phyloP scores from a whole-genome alignment of 495 filamentous ascomycete genomes.

The Aspergillus taichungensis region DNA sequence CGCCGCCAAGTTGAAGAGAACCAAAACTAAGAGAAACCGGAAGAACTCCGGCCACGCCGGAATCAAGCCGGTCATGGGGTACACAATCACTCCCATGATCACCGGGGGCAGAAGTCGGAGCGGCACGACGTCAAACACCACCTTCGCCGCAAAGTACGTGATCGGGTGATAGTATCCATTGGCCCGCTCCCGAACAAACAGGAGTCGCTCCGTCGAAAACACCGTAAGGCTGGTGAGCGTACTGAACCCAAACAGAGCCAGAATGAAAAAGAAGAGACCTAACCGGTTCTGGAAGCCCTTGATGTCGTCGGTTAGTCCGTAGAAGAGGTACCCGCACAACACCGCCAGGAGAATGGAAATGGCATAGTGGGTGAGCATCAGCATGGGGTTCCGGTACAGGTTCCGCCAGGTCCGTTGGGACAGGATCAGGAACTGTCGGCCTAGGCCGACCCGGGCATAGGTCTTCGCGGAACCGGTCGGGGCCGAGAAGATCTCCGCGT shows the following conservation, averaged over 20 bases:
- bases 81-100: constrained; percentile 93
- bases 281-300: constrained; percentile 96
- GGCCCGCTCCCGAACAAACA: constrained; percentile 90
- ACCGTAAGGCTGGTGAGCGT: constrained; percentile 89
- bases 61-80: constrained; percentile 96
- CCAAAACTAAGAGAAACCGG: constrained; percentile 82
- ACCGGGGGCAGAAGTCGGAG: constrained; percentile 90
- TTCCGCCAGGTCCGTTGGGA: constrained; percentile 93
- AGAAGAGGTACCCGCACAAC: constrained; percentile 91
- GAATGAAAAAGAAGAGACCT: constrained; percentile 96
- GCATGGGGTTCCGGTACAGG: constrained; percentile 92
- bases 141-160: constrained; percentile 93
- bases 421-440: constrained; percentile 79
- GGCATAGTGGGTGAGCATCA: constrained; percentile 99
- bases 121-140: constrained; percentile 91
- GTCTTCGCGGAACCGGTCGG: constrained; percentile 50
- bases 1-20: constrained; percentile 93
- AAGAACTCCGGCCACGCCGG: constrained; percentile 77
- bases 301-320: constrained; percentile 90
- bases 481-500: constrained; percentile 45
- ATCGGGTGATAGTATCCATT: constrained; percentile 97
- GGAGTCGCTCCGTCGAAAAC: constrained; percentile 82
- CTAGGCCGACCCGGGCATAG: constrained; percentile 70
- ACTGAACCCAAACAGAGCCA: constrained; percentile 93
- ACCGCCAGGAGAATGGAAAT: constrained; percentile 93